Conservation (phyloP, 2,329 filamentous ascomycete species). For the Diaporthe sp. region DNA sequence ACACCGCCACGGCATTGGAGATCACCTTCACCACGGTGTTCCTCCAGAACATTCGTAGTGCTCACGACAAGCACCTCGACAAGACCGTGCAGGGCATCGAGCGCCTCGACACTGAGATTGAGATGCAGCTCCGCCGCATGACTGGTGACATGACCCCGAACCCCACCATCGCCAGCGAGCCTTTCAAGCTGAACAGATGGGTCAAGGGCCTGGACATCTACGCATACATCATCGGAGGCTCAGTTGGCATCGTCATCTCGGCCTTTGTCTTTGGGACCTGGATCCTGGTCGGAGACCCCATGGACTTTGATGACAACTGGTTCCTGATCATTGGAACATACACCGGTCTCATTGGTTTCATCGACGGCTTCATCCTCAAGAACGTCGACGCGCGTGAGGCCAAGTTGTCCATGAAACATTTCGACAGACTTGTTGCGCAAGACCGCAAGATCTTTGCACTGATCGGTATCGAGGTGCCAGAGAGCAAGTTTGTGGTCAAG, state of each 20-base stretch:
- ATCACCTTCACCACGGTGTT: slow-evolving; percentile 56
- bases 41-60: slow-evolving; percentile 53
- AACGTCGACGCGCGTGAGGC: slow-evolving; percentile 53
- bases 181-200: slow-evolving; percentile 47
- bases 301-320: slow-evolving; percentile 58
- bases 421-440: slow-evolving; percentile 41
- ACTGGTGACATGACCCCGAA: slow-evolving; percentile 51
- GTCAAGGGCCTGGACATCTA: slow-evolving; percentile 57
- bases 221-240: slow-evolving; percentile 56
- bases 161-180: slow-evolving; percentile 47
- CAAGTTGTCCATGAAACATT: slow-evolving; percentile 42
- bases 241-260: slow-evolving; percentile 54
- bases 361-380: slow-evolving; percentile 59
- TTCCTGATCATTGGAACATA: slow-evolving; percentile 62
- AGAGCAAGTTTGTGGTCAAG: slow-evolving; percentile 31
- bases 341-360: slow-evolving; percentile 58
- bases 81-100: slow-evolving; percentile 50
- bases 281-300: slow-evolving; percentile 53
- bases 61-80: slow-evolving; percentile 49
- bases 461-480: slow-evolving; percentile 41
- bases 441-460: slow-evolving; percentile 42
- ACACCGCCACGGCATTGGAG: slow-evolving; percentile 57
- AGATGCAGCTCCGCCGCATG: slow-evolving; percentile 49
- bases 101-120: slow-evolving; percentile 50
- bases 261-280: slow-evolving; percentile 52